A percentile compares a stretch with the other conserved stretches of the same genome.
These are phyloP conservation scores for Backusella mclennaniae DNA, from an alignment of 192 early-diverging fungal genomes.

Conservation along the genomic window DNA sequence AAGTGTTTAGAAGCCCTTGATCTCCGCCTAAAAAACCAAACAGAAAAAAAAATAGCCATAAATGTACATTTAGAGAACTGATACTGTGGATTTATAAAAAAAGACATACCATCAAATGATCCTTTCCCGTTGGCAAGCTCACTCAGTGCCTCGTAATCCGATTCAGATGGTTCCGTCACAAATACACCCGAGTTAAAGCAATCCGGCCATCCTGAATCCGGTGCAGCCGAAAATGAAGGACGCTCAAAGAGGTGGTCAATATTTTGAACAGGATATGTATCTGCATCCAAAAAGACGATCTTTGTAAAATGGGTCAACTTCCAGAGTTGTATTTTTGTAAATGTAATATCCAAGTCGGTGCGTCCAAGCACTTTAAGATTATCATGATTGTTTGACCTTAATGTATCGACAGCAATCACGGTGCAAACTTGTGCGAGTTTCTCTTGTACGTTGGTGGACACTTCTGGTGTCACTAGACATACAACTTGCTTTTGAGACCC, in stretches of 20 bases:
- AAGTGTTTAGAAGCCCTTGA: constrained; percentile 91
- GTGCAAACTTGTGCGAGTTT: constrained; percentile 69
- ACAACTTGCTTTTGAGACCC: constrained; percentile 64
- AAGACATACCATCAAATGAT: constrained; percentile 79
- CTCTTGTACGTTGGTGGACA: constrained; percentile 50
- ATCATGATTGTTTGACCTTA: constrained; percentile 54
- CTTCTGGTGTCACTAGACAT: constrained; percentile 63
- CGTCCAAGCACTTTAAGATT: constrained; percentile 78
- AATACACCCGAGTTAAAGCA: constrained; percentile 97
- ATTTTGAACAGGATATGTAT: constrained; percentile 77
- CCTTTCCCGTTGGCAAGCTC: constrained; percentile 53
- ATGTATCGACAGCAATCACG: constrained; percentile 68
- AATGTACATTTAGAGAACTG: background rate
- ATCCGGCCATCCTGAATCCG: constrained; percentile 96
- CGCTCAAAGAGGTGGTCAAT: constrained; percentile 81
- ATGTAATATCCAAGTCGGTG: constrained; percentile 85
- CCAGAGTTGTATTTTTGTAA: constrained; percentile 91
- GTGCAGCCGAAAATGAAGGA: constrained; percentile 77
- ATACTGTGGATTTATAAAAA: background rate
- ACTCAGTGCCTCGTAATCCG: constrained; percentile 52
- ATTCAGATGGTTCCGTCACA: constrained; percentile 59
- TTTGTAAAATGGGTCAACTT: constrained; percentile 69
- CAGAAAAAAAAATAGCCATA: background rate
- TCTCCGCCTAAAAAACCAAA: constrained; percentile 67
- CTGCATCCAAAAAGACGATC: constrained; percentile 86